Conservation (phyloP, 192 early-diverging fungal genomes). For the Backusella psychrophila region DNA sequence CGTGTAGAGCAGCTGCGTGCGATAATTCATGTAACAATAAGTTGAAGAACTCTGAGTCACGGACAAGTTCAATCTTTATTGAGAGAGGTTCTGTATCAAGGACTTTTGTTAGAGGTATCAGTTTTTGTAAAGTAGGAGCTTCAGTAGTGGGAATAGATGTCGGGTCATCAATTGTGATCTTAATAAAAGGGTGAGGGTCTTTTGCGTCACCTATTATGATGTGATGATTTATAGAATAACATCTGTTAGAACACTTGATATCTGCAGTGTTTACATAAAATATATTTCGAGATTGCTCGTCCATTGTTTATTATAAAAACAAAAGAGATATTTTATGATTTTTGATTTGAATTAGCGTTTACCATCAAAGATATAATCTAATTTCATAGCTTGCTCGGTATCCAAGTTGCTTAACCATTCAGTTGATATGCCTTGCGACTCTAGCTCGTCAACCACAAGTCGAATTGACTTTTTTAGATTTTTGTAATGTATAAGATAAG, state of each 20-base stretch:
- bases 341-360: not conserved
- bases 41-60: conserved; percentile 33
- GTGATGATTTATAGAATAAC: not conserved
- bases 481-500: conserved; percentile 62
- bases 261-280: not conserved
- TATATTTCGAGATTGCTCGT: not conserved
- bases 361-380: conserved; percentile 32
- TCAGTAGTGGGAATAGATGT: not conserved
- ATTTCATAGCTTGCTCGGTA: not conserved
- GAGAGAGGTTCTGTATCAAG: conserved; percentile 10
- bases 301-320: not conserved
- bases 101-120: not conserved
- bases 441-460: conserved; percentile 56
- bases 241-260: not conserved
- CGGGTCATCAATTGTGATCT: conserved; percentile 19
- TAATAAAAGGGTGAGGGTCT: conserved; percentile 8
- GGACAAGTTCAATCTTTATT: conserved; percentile 28
- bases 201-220: conserved; percentile 4
- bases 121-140: conserved; percentile 5
- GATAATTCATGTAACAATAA: conserved; percentile 26
- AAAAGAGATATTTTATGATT: not conserved
- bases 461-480: conserved; percentile 60
- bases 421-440: conserved; percentile 20
- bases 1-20: conserved; percentile 9
- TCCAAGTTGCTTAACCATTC: conserved; percentile 3